Percentiles rank a stretch among this genome's conserved stretches.
Evolutionary conservation across 2,329 filamentous ascomycete genomes (phyloP).

Genomic region (Massarina eburnea): DNA sequence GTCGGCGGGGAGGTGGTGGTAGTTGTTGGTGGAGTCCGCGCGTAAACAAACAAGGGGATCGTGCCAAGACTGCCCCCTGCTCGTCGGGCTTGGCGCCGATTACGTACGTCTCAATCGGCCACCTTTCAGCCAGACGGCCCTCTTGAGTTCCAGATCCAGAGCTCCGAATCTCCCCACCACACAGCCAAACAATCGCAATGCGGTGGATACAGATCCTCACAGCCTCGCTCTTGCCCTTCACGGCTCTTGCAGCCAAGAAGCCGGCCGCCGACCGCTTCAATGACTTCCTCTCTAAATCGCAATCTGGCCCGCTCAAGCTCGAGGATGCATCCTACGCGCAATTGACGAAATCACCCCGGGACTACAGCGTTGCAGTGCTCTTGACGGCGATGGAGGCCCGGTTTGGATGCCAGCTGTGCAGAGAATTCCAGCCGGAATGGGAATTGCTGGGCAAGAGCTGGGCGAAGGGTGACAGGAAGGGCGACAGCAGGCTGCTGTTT

Average conservation of each 20-base stretch:
- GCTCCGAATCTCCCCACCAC: constrained; percentile 22
- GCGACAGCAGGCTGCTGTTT: constrained; percentile 73
- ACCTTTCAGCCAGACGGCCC: constrained; percentile 16
- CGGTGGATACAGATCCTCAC: constrained; percentile 63
- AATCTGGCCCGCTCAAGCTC: constrained; percentile 72
- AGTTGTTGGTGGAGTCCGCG: no score
- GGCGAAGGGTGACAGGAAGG: constrained; percentile 78
- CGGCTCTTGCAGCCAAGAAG: constrained; percentile 66
- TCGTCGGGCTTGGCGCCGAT: constrained; percentile 19
- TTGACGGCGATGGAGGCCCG: constrained; percentile 82
- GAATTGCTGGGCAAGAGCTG: constrained; percentile 83
- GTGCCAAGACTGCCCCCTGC: not conserved
- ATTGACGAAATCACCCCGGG: constrained; percentile 74
- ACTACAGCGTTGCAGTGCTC: constrained; percentile 81
- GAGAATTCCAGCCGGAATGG: constrained; percentile 94
- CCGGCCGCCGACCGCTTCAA: constrained; percentile 66
- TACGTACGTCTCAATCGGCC: constrained; percentile 22
- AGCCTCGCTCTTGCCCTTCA: constrained; percentile 63
- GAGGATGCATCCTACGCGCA: constrained; percentile 74
- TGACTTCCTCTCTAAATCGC: constrained; percentile 68
- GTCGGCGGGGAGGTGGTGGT: constrained; percentile 37
- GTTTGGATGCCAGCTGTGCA: constrained; percentile 83
- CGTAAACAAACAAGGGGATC: constrained; percentile 38
- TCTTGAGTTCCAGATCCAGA: no score
- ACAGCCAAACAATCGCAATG: constrained; percentile 57